Evolutionary conservation across 1,284 basidiomycete species (phyloP).

Genomic region (Afroboletus lepidellus): DNA sequence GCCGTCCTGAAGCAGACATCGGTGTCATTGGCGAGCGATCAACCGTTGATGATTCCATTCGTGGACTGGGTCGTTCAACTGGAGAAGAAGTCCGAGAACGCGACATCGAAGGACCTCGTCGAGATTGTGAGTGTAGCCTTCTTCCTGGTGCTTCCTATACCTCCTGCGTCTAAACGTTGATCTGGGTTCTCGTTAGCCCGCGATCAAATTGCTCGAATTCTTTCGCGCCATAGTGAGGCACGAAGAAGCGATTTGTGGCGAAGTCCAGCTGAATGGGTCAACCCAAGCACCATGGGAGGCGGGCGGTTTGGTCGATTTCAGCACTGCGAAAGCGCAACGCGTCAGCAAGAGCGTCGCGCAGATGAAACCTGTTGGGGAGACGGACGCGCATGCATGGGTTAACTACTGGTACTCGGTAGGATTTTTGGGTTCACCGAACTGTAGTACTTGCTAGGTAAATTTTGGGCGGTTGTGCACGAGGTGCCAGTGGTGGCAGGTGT

Average conservation of each 20-base stretch:
- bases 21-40: background rate
- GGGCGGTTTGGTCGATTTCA: background rate
- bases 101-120: background rate
- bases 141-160: no score
- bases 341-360: slow-evolving; percentile 5
- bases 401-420: slow-evolving; percentile 12
- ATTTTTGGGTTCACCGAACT: no score
- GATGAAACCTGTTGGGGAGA: slow-evolving; percentile 1
- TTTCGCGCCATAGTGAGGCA: background rate
- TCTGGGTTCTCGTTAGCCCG: background rate
- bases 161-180: background rate
- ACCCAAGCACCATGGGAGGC: background rate
- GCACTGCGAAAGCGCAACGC: background rate
- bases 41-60: background rate
- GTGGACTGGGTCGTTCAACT: background rate
- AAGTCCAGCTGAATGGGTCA: background rate
- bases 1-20: background rate
- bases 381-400: slow-evolving; percentile 7
- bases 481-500: no score
- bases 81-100: background rate
- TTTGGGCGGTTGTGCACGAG: no score
- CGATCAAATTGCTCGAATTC: slow-evolving; percentile 2
- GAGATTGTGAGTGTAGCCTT: background rate
- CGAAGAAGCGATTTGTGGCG: no score
- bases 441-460: no score